These are phyloP conservation scores for Phytopythium vexans DNA, from an alignment of 352 stramenopile species.

Conservation along the genomic window DNA sequence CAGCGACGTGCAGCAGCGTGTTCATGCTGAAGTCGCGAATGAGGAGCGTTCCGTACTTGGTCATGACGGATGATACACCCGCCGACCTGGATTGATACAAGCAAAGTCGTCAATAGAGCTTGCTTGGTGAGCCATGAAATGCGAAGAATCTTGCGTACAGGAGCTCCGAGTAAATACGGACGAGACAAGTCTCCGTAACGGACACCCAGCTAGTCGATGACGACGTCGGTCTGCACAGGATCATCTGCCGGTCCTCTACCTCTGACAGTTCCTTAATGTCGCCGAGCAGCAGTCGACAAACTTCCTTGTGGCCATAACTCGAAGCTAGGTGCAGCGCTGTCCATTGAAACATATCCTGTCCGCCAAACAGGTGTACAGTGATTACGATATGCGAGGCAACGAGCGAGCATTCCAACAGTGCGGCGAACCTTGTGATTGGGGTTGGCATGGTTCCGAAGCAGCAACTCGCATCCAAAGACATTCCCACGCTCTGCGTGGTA, in stretches of 20 bases:
- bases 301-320: constrained; percentile 37
- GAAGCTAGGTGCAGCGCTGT: constrained; percentile 41
- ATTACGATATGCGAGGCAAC: too few relatives aligned
- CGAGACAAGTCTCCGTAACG: constrained; percentile 34
- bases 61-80: constrained; percentile 24
- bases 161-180: constrained; percentile 45
- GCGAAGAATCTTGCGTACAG: constrained; percentile 19
- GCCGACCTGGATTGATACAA: constrained; percentile 19
- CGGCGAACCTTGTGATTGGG: constrained; percentile 30
- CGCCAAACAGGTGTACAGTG: background rate
- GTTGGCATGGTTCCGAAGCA: constrained; percentile 35
- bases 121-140: background rate
- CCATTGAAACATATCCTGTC: constrained; percentile 36
- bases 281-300: constrained; percentile 30
- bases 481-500: constrained; percentile 46
- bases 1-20: constrained; percentile 48
- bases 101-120: background rate
- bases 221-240: constrained; percentile 27
- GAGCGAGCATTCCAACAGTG: background rate
- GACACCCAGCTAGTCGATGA: constrained; percentile 38
- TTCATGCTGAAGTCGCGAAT: constrained; percentile 61
- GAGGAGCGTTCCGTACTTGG: constrained; percentile 44
- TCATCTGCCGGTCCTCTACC: constrained; percentile 26
- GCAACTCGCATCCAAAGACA: constrained; percentile 30
- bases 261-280: constrained; percentile 18